phyloP scores from a whole-genome alignment of 768 basidiomycete species.

The Boletus edulis region DNA sequence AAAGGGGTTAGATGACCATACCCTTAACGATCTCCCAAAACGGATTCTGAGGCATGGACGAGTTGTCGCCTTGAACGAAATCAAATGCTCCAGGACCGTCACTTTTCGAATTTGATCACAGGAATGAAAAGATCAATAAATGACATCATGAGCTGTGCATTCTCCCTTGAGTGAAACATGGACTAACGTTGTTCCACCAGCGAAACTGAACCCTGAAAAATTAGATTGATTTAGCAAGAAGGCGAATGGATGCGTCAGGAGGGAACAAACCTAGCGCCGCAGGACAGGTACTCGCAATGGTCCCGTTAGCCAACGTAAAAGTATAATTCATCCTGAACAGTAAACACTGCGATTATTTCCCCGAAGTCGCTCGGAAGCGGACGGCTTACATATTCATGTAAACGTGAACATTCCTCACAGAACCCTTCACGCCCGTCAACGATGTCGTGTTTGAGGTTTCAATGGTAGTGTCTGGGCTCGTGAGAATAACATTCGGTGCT shows the following conservation, averaged over 20 bases:
- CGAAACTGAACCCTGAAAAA: conserved; percentile 63
- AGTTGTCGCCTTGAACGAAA: conserved; percentile 73
- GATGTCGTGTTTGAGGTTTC: conserved; percentile 16
- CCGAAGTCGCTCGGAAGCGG: neutral
- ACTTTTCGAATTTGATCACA: conserved; percentile 2
- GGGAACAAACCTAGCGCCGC: conserved; percentile 62
- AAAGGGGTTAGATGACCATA: neutral
- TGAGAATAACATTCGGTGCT: conserved; percentile 10
- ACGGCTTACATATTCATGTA: conserved; percentile 65
- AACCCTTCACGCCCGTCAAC: conserved; percentile 50
- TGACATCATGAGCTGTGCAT: neutral
- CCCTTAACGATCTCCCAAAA: conserved; percentile 82
- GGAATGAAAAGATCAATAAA: neutral
- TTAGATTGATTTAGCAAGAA: neutral
- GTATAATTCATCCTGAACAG: conserved; percentile 61
- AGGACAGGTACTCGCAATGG: conserved; percentile 68
- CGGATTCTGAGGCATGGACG: conserved; percentile 62
- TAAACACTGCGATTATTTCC: neutral
- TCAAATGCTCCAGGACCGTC: conserved; percentile 81
- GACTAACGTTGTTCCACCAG: conserved; percentile 77
- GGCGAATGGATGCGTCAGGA: neutral
- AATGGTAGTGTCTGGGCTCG: conserved; percentile 16
- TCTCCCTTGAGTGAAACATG: neutral
- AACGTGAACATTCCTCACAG: conserved; percentile 68
- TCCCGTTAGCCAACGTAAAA: conserved; percentile 66